Evolutionary conservation across 495 filamentous ascomycete species (phyloP).

Genomic region (Penicilliopsis zonata): DNA sequence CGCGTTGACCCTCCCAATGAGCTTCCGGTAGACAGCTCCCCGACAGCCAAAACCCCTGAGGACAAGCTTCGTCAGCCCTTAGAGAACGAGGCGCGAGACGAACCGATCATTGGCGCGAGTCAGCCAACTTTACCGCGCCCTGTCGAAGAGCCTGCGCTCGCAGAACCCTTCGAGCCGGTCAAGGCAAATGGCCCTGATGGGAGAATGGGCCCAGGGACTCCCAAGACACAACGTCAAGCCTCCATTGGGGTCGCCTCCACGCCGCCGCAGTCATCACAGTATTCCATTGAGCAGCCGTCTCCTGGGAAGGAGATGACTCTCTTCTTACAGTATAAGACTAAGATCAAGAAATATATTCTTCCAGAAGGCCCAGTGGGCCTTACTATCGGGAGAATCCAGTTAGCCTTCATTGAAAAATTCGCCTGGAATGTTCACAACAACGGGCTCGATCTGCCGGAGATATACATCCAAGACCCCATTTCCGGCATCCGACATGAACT

Average conservation of each 20-base stretch:
- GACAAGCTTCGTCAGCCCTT: conserved; percentile 43
- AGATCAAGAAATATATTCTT: conserved; percentile 92
- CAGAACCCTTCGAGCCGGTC: conserved; percentile 32
- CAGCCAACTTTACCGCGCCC: conserved; percentile 22
- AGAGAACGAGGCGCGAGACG: conserved; percentile 12
- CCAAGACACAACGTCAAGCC: conserved; percentile 16
- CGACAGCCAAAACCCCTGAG: conserved; percentile 43
- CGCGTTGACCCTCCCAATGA: conserved; percentile 22
- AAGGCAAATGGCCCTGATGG: conserved; percentile 31
- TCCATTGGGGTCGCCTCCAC: conserved; percentile 16
- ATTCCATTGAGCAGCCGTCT: conserved; percentile 58
- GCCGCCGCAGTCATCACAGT: conserved; percentile 35
- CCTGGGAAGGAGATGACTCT: conserved; percentile 82
- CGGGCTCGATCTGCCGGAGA: conserved; percentile 85
- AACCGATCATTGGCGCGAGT: conserved; percentile 8
- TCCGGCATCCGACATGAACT: conserved; percentile 92
- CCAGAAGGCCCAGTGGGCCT: conserved; percentile 71
- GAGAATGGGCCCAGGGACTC: conserved; percentile 21
- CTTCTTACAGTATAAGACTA: conserved; percentile 94
- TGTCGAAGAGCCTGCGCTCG: conserved; percentile 20
- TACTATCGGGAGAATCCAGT: conserved; percentile 74
- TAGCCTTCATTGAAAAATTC: conserved; percentile 99
- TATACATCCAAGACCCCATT: conserved; percentile 92
- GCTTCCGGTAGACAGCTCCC: conserved; percentile 24
- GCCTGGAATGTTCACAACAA: conserved; percentile 96